A percentile compares a stretch with the other conserved stretches of the same genome.
Evolutionary conservation across 257 asterid species (phyloP).

Genomic region (Rauvolfia tetraphylla): DNA sequence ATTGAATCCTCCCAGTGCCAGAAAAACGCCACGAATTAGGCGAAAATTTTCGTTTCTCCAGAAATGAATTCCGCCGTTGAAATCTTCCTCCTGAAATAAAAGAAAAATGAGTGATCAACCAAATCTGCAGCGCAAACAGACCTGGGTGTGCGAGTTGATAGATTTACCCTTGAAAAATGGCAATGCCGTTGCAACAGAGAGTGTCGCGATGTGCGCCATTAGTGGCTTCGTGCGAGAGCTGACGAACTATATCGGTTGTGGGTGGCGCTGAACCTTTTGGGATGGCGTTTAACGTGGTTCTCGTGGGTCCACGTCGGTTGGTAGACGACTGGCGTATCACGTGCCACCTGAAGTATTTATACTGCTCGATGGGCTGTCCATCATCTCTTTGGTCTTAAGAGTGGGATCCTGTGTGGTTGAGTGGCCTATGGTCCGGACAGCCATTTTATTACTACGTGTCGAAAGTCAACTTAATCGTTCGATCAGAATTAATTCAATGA

Average conservation of each 20-base stretch:
- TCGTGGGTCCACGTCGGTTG: background rate
- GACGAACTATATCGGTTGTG: background rate
- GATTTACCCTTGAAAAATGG: conserved; percentile 6
- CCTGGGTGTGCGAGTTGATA: background rate
- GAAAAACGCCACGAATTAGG: background rate
- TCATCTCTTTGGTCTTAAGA: too few species aligned
- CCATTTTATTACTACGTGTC: too few species aligned
- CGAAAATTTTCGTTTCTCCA: background rate
- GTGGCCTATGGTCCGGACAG: too few species aligned
- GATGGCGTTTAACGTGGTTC: background rate
- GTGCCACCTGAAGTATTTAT: too few species aligned
- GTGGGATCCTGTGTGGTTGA: too few species aligned
- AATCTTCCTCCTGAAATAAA: conserved; percentile 2
- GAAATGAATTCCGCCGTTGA: background rate
- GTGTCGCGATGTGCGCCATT: background rate
- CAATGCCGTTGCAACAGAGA: conserved; percentile 1
- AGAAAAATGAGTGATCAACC: background rate
- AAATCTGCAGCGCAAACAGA: background rate
- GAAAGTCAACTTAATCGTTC: too few species aligned
- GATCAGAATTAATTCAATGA: too few species aligned
- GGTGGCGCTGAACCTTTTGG: background rate
- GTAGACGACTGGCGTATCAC: too few species aligned
- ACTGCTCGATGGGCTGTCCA: too few species aligned
- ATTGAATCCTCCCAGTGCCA: conserved; percentile 2
- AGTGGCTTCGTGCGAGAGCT: background rate